phyloP scores from a whole-genome alignment of 2,329 filamentous ascomycete species.

The Microsporum audouinii region DNA sequence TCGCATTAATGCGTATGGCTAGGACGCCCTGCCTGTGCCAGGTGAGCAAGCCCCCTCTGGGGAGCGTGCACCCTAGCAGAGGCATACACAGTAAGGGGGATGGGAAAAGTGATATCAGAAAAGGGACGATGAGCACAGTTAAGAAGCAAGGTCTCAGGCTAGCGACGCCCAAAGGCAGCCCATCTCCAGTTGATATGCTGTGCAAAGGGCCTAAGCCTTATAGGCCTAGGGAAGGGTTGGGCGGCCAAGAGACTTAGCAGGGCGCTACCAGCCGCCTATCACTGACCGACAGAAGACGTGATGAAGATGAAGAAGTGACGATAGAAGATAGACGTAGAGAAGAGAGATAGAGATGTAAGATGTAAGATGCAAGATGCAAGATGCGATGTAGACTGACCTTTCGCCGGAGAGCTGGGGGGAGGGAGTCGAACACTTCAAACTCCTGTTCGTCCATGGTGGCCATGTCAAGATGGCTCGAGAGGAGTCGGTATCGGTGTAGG shows the following conservation, averaged over 20 bases:
- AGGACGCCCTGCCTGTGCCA: neutral
- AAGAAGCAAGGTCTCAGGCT: neutral
- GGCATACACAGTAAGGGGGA: neutral
- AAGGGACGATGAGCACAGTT: neutral
- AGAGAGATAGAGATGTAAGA: constrained; percentile 4
- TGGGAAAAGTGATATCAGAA: neutral
- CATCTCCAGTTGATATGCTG: too few relatives aligned
- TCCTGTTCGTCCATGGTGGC: neutral
- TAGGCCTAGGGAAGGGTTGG: neutral
- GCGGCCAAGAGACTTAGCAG: neutral
- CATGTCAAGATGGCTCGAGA: too few relatives aligned
- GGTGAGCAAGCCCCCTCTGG: neutral
- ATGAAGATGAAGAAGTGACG: neutral
- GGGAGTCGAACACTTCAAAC: constrained; percentile 38
- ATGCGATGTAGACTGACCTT: constrained; percentile 39
- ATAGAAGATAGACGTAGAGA: neutral
- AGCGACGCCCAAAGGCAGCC: neutral
- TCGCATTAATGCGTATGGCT: neutral
- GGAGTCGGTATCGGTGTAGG: neutral
- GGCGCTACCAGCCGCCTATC: neutral
- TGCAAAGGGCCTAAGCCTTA: neutral
- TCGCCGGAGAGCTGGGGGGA: constrained; percentile 45
- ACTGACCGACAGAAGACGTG: neutral
- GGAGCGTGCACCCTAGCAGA: too few relatives aligned
- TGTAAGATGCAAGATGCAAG: constrained; percentile 10